These are phyloP conservation scores for Fusarium tjaetaba DNA, from an alignment of 2,329 filamentous ascomycete genomes.

Conservation along the genomic window DNA sequence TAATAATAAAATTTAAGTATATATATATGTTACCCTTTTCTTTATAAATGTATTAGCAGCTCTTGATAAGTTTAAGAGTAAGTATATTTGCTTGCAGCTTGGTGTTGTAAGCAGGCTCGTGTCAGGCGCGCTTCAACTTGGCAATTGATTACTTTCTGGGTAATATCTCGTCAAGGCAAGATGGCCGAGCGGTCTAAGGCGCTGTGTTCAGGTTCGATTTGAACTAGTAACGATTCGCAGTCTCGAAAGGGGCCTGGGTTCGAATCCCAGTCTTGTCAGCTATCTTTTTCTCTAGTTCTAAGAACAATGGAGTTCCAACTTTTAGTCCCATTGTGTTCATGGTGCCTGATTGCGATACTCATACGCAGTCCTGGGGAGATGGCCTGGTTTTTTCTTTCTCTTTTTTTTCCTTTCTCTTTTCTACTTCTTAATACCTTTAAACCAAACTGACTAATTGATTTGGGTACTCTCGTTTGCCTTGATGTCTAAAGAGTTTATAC, in stretches of 20 bases:
- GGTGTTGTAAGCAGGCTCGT: background rate
- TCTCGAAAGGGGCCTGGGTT: constrained; percentile 40
- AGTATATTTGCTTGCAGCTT: background rate
- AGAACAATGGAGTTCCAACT: background rate
- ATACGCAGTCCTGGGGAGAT: background rate
- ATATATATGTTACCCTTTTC: background rate
- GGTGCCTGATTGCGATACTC: background rate
- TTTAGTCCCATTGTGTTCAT: background rate
- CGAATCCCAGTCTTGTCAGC: constrained; percentile 37
- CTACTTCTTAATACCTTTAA: background rate
- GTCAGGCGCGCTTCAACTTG: background rate
- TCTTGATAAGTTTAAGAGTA: background rate
- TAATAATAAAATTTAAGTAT: background rate
- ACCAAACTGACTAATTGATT: background rate
- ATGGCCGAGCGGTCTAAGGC: constrained; percentile 38
- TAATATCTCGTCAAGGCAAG: constrained; percentile 4
- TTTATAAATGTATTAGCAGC: background rate
- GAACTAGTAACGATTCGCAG: constrained; percentile 37
- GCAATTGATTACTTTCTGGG: rapidly evolving
- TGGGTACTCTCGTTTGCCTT: background rate
- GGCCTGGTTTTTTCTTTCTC: too few species aligned
- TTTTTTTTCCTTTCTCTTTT: too few species aligned
- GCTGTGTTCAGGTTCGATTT: constrained; percentile 39
- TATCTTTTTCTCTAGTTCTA: background rate
- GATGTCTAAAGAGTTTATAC: background rate